A percentile compares a stretch with the other conserved stretches of the same genome.
phyloP scores from a whole-genome alignment of 495 filamentous ascomycete species.

The Penicillium malachiteum region DNA sequence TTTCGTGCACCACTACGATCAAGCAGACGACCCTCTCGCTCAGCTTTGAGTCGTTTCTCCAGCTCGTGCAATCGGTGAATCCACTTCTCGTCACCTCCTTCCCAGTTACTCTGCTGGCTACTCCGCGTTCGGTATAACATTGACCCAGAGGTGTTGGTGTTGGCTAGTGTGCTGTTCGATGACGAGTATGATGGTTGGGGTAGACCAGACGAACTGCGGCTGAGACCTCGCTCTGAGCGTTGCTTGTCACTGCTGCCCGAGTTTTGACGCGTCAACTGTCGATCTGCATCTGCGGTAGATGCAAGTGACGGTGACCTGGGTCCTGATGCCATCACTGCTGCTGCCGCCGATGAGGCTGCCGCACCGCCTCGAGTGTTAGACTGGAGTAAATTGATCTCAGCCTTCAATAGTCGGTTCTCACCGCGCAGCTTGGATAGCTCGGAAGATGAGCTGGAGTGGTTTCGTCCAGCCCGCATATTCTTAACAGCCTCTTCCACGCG shows the following conservation, averaged over 20 bases:
- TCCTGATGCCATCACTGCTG: constrained; percentile 26
- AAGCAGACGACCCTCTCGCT: constrained; percentile 80
- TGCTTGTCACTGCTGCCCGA: constrained; percentile 34
- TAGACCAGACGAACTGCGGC: constrained; percentile 36
- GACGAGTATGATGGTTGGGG: constrained; percentile 38
- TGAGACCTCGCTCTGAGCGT: constrained; percentile 24
- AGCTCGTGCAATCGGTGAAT: constrained; percentile 80
- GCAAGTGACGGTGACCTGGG: constrained; percentile 29
- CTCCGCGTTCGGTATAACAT: constrained; percentile 34
- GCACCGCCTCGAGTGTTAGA: constrained; percentile 41
- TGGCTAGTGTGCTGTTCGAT: constrained; percentile 33
- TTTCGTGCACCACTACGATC: constrained; percentile 82
- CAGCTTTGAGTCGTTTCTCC: constrained; percentile 83
- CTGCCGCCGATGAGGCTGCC: constrained; percentile 21
- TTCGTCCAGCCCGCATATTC: constrained; percentile 41
- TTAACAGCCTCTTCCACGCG: constrained; percentile 73
- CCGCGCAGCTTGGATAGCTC: constrained; percentile 72
- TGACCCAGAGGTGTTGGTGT: constrained; percentile 32
- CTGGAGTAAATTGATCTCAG: constrained; percentile 75
- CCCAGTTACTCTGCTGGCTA: constrained; percentile 20
- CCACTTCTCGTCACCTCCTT: constrained; percentile 66
- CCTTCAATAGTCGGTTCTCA: constrained; percentile 78
- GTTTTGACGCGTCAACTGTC: constrained; percentile 51
- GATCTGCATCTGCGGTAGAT: constrained; percentile 23
- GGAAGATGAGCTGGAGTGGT: constrained; percentile 44